Conservation (phyloP, 2,329 filamentous ascomycete genomes). For the Colletotrichum echinochloae region DNA sequence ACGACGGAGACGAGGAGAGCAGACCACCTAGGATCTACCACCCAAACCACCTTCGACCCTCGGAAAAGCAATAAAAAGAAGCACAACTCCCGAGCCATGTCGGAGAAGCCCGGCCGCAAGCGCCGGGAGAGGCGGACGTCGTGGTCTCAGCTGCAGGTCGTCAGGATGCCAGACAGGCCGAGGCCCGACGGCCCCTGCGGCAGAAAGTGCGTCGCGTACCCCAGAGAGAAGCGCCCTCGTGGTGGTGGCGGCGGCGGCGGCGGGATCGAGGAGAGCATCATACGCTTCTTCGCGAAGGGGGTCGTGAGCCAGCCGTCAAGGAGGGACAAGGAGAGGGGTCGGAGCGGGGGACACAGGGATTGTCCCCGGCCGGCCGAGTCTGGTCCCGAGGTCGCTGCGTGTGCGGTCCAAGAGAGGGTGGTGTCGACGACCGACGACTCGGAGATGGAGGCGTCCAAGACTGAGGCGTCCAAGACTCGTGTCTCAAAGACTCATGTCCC, state of each 20-base stretch:
- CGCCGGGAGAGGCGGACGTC: background rate
- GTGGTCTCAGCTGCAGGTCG: background rate
- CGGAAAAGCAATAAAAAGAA: too few relatives aligned
- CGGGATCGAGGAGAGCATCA: background rate
- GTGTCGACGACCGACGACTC: background rate
- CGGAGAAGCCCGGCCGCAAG: background rate
- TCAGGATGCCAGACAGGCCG: conserved; percentile 21
- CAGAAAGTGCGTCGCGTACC: conserved; percentile 15
- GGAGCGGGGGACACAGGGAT: conserved; percentile 2
- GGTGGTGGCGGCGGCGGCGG: background rate
- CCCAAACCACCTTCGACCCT: too few relatives aligned
- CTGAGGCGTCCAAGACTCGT: too few relatives aligned
- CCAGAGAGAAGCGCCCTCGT: background rate
- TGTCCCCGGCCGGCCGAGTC: conserved; percentile 19
- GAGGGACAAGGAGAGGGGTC: background rate
- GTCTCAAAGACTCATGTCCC: too few relatives aligned
- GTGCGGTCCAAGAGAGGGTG: background rate
- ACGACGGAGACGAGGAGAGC: background rate
- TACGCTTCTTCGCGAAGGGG: conserved; percentile 18
- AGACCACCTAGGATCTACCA: background rate
- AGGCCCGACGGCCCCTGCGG: conserved; percentile 21
- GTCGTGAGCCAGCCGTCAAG: conserved; percentile 5
- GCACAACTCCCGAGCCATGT: background rate
- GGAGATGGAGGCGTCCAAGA: too few relatives aligned
- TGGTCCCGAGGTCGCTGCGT: background rate